Conservation (phyloP, 441 rosid genomes). For the Erodium texanum region DNA sequence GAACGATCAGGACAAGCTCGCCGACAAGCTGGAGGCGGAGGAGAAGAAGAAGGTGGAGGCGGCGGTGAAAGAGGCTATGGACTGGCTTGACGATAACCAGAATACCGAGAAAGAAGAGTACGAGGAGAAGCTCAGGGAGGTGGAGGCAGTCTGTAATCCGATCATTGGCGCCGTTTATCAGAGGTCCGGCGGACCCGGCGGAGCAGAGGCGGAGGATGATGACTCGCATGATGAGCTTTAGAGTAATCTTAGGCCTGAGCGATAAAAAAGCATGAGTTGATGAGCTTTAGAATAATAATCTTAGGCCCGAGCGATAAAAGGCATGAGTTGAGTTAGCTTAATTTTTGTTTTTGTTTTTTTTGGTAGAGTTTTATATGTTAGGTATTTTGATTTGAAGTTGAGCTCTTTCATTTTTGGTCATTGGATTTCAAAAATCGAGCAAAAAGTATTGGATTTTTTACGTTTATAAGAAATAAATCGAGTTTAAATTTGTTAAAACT, state of each 20-base stretch:
- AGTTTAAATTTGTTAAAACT: no score
- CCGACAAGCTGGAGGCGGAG: constrained; percentile 79
- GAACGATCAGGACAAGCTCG: constrained; percentile 85
- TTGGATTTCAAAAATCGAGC: background rate
- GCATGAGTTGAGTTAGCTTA: no score
- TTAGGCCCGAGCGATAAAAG: no score
- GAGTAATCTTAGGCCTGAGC: background rate
- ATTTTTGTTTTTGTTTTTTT: background rate
- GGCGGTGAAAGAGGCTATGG: constrained; percentile 71
- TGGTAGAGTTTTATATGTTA: no score
- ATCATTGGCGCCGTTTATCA: constrained; percentile 82
- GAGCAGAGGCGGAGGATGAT: constrained; percentile 52
- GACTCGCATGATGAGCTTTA: constrained; percentile 79
- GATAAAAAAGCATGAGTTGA: no score
- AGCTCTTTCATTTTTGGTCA: background rate
- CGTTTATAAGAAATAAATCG: no score
- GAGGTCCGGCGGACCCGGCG: constrained; percentile 73
- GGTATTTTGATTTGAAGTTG: no score
- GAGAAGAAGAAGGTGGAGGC: constrained; percentile 87
- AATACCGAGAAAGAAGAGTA: constrained; percentile 80
- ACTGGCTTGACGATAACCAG: constrained; percentile 91
- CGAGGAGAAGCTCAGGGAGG: constrained; percentile 93
- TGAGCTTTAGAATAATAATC: constrained; percentile 38
- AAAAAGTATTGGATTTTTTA: no score
- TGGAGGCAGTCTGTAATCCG: constrained; percentile 86